Conservation (phyloP, 108 stramenopile species). For the Cafeteria roenbergensis region DNA sequence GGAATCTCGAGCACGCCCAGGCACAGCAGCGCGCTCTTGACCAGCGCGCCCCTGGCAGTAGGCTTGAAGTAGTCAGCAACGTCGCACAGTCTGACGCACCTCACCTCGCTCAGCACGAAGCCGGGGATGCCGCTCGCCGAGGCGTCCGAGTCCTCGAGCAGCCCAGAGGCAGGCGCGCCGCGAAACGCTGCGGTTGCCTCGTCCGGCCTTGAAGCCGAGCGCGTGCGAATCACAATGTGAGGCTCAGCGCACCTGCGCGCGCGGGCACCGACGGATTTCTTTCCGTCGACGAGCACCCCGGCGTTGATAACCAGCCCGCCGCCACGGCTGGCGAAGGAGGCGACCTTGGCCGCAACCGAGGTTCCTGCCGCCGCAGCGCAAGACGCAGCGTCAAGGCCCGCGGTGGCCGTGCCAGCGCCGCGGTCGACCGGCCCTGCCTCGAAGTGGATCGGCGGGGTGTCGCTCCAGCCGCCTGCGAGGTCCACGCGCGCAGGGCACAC, state of each 20-base stretch:
- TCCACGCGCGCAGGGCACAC: slow-evolving; percentile 61
- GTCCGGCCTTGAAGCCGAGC: neutral
- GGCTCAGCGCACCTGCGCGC: neutral
- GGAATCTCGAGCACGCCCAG: slow-evolving; percentile 37
- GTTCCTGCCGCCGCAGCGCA: too few species aligned
- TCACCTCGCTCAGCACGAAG: neutral
- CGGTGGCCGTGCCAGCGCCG: neutral
- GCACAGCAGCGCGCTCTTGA: slow-evolving; percentile 52
- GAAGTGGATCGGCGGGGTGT: slow-evolving; percentile 67
- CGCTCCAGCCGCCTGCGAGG: slow-evolving; percentile 67
- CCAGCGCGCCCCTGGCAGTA: slow-evolving; percentile 42
- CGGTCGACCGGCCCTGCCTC: slow-evolving; percentile 22
- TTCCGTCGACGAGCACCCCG: slow-evolving; percentile 49
- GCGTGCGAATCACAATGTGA: neutral
- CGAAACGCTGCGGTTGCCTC: neutral
- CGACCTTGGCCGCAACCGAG: too few species aligned
- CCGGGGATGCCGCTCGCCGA: neutral
- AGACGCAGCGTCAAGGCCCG: too few species aligned
- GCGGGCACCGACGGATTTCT: slow-evolving; percentile 34
- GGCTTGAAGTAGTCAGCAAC: slow-evolving; percentile 27
- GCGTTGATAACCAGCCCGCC: slow-evolving; percentile 57
- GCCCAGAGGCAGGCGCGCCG: neutral
- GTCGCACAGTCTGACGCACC: neutral
- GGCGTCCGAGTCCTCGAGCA: neutral
- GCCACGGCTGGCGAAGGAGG: neutral